Evolutionary conservation across 148 eudicot genomes (phyloP).

Genomic region (Silene uniflora): DNA sequence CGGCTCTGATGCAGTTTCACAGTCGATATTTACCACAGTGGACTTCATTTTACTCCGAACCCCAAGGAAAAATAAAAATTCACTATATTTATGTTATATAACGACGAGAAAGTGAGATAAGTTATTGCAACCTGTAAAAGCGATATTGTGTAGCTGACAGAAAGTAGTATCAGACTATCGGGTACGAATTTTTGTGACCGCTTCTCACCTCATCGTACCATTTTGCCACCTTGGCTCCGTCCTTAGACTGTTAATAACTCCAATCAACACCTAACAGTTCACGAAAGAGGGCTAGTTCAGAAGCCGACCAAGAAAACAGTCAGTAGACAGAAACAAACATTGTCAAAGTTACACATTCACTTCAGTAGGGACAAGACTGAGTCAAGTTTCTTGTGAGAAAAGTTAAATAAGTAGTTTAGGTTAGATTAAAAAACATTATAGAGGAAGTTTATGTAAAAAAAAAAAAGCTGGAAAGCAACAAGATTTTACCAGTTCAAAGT

Average conservation of each 20-base stretch:
- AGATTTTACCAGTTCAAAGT: slow-evolving; percentile 17
- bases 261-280: not conserved
- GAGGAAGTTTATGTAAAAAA: not conserved
- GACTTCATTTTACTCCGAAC: too few species aligned
- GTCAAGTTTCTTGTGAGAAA: not conserved
- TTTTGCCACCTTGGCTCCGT: too few species aligned
- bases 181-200: too few species aligned
- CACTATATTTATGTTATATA: too few species aligned
- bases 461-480: slow-evolving; percentile 17
- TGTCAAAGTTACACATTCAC: not conserved
- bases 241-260: not conserved
- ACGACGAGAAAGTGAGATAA: too few species aligned
- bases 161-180: too few species aligned
- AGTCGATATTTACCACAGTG: too few species aligned
- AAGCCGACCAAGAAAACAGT: not conserved
- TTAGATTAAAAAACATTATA: not conserved
- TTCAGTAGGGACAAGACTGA: slow-evolving; percentile 8
- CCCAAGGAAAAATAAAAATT: too few species aligned
- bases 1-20: too few species aligned
- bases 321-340: not conserved
- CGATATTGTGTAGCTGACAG: too few species aligned
- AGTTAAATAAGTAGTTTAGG: not conserved
- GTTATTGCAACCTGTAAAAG: too few species aligned
- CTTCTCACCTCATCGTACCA: too few species aligned
- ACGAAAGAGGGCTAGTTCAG: not conserved